phyloP scores from a whole-genome alignment of 495 filamentous ascomycete genomes.

The Xylaria curta region DNA sequence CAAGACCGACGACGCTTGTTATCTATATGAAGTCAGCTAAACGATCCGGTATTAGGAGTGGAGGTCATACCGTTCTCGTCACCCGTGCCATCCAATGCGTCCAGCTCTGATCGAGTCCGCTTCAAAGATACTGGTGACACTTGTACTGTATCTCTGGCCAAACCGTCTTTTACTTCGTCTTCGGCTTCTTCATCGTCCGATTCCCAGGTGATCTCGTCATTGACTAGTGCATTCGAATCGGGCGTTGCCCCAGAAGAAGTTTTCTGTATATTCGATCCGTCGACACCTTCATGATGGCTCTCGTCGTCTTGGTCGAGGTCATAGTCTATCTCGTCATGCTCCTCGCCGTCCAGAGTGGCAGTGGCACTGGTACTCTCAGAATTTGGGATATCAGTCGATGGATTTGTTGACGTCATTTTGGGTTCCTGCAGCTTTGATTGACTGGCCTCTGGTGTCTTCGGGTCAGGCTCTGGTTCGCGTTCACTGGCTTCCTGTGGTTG shows the following conservation, averaged over 20 bases:
- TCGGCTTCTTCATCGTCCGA: conserved; percentile 49
- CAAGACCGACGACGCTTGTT: conserved; percentile 60
- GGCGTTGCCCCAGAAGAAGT: background rate
- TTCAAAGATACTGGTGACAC: conserved; percentile 40
- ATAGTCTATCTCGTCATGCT: conserved; percentile 55
- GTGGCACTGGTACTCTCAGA: conserved; percentile 48
- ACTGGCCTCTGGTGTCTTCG: conserved; percentile 20
- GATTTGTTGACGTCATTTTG: conserved; percentile 26
- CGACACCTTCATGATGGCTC: conserved; percentile 24
- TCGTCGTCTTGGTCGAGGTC: conserved; percentile 45
- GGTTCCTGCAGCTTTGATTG: conserved; percentile 26
- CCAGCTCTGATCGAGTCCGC: conserved; percentile 34
- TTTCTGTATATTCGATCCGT: conserved; percentile 12
- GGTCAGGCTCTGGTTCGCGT: conserved; percentile 5
- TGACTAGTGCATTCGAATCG: conserved; percentile 26
- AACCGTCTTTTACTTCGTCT: conserved; percentile 30
- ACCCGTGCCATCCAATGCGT: conserved; percentile 28
- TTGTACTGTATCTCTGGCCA: conserved; percentile 39
- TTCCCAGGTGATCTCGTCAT: conserved; percentile 54
- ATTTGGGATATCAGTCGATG: conserved; percentile 26
- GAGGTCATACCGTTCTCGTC: conserved; percentile 50
- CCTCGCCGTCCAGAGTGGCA: conserved; percentile 49
- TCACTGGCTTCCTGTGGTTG: conserved; percentile 18
- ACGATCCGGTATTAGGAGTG: background rate
- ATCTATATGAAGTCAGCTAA: conserved; percentile 45